phyloP scores from a whole-genome alignment of 1,139 yeast genomes.

The Maudiozyma humilis region DNA sequence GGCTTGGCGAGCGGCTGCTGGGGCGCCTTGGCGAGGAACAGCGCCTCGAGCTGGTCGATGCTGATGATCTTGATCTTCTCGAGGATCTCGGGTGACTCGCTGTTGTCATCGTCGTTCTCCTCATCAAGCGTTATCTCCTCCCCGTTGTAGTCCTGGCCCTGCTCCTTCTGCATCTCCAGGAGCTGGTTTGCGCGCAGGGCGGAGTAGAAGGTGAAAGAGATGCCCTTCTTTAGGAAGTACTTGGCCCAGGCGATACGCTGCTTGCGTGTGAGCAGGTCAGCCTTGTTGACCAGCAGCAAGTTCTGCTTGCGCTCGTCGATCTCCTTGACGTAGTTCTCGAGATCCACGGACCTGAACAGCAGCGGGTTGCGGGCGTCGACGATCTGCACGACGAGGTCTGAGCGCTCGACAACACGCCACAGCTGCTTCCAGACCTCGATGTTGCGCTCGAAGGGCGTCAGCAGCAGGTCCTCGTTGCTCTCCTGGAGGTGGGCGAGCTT shows the following conservation, averaged over 20 bases:
- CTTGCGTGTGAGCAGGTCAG: conserved; percentile 69
- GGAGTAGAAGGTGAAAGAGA: conserved; percentile 84
- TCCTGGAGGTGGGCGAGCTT: conserved; percentile 80
- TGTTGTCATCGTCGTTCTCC: conserved; percentile 30
- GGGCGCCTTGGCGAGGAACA: conserved; percentile 78
- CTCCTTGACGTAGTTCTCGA: conserved; percentile 76
- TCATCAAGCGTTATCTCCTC: conserved; percentile 23
- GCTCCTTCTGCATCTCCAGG: conserved; percentile 49
- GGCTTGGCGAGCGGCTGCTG: conserved; percentile 45
- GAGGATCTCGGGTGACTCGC: conserved; percentile 28
- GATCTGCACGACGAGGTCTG: conserved; percentile 90
- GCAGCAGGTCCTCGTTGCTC: conserved; percentile 57
- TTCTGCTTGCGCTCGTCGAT: conserved; percentile 64
- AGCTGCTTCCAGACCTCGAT: conserved; percentile 97
- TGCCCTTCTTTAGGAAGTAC: conserved; percentile 59
- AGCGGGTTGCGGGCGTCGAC: conserved; percentile 96
- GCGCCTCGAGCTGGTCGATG: conserved; percentile 74
- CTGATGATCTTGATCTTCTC: conserved; percentile 63
- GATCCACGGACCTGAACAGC: conserved; percentile 79
- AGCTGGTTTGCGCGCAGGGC: conserved; percentile 76
- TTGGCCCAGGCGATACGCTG: conserved; percentile 86
- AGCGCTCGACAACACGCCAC: conserved; percentile 96
- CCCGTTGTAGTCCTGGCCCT: conserved; percentile 23
- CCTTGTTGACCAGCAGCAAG: conserved; percentile 81
- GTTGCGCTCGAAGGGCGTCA: conserved; percentile 96